A percentile compares a stretch with the other conserved stretches of the same genome.
These are phyloP conservation scores for Perilla frutescens DNA, from an alignment of 257 asterid genomes.

Conservation along the genomic window DNA sequence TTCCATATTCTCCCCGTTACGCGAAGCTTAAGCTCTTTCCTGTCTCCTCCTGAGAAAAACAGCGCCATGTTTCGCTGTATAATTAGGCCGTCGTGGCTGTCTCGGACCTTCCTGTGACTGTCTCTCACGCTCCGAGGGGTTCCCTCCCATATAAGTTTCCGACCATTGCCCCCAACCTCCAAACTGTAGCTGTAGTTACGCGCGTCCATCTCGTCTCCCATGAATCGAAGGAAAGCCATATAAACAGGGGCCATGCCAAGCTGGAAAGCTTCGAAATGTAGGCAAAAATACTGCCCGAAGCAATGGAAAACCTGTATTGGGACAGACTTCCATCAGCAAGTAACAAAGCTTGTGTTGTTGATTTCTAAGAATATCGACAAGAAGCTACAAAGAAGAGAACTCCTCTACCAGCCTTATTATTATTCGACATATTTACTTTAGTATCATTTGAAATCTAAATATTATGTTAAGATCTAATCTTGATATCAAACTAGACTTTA, in stretches of 20 bases:
- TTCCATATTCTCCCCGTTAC: slow-evolving; percentile 89
- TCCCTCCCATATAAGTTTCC: slow-evolving; percentile 88
- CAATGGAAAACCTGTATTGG: slow-evolving; percentile 75
- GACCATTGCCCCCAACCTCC: slow-evolving; percentile 87
- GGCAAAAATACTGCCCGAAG: slow-evolving; percentile 86
- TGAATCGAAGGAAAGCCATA: slow-evolving; percentile 89
- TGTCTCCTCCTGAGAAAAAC: slow-evolving; percentile 83
- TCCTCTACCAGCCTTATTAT: too few species aligned
- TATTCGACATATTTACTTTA: background rate
- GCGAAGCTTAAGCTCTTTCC: slow-evolving; percentile 87
- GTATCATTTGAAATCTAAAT: background rate
- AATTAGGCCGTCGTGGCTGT: slow-evolving; percentile 85
- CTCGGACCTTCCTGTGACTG: slow-evolving; percentile 81
- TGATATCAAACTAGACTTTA: background rate
- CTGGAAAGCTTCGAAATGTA: slow-evolving; percentile 87
- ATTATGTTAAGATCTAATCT: background rate
- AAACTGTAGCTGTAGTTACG: slow-evolving; percentile 82
- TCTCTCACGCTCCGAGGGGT: slow-evolving; percentile 90
- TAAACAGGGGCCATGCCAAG: slow-evolving; percentile 91
- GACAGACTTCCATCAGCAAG: slow-evolving; percentile 1
- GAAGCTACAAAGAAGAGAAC: too few species aligned
- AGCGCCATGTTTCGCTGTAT: slow-evolving; percentile 85
- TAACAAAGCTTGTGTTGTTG: background rate
- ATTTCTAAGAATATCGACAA: too few species aligned
- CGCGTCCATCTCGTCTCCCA: slow-evolving; percentile 86